Conservation (phyloP, 1,284 basidiomycete species). For the Farysia itapuensis region DNA sequence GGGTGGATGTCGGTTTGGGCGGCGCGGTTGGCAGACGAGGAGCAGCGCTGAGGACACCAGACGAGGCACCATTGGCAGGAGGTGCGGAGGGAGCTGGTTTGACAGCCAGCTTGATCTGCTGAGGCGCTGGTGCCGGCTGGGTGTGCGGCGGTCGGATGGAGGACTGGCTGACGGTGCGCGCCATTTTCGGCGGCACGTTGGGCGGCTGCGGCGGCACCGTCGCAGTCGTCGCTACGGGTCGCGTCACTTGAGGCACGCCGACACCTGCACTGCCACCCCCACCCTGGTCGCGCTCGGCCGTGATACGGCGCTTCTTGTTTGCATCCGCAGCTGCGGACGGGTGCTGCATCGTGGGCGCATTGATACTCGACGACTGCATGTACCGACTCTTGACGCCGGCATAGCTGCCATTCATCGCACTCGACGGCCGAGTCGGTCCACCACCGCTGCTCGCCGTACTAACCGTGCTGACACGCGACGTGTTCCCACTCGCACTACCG, state of each 20-base stretch:
- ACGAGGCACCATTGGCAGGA: conserved; percentile 17
- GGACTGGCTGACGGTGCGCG: conserved; percentile 27
- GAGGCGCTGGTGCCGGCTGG: conserved; percentile 14
- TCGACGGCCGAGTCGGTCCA: conserved; percentile 19
- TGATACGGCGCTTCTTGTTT: conserved; percentile 39
- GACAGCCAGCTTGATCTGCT: conserved; percentile 34
- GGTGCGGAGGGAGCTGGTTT: too few species aligned
- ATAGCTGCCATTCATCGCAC: conserved; percentile 31
- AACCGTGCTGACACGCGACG: conserved; percentile 15
- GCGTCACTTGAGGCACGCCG: too few species aligned
- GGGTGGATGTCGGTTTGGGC: neutral
- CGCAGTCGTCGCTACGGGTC: conserved; percentile 6
- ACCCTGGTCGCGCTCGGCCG: conserved; percentile 23
- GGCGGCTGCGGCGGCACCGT: conserved; percentile 1
- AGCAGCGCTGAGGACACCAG: conserved; percentile 20
- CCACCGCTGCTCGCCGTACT: conserved; percentile 31
- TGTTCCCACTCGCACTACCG: conserved; percentile 14
- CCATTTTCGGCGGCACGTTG: conserved; percentile 27
- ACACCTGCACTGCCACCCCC: neutral
- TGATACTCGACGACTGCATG: conserved; percentile 11
- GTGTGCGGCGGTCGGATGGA: conserved; percentile 14
- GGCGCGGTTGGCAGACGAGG: conserved; percentile 10
- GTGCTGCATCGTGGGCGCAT: conserved; percentile 3
- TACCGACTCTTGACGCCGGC: conserved; percentile 40
- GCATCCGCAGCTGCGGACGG: conserved; percentile 4